Percentiles rank a stretch among this genome's conserved stretches.
phyloP scores from a whole-genome alignment of 2,329 filamentous ascomycete genomes.

The Elsinoe batatas region DNA sequence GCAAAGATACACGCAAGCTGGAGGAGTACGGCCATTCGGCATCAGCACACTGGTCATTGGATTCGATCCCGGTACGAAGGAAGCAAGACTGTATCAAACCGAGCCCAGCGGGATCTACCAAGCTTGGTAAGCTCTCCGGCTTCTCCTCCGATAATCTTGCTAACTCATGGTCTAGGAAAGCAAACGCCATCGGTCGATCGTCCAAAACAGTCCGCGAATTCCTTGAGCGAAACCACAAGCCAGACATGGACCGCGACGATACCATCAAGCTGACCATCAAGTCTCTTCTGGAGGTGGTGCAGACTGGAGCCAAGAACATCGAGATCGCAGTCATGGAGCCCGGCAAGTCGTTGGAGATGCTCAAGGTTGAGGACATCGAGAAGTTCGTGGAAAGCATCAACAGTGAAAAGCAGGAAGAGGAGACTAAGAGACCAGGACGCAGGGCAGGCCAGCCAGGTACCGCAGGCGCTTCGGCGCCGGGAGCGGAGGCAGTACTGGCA shows the following conservation, averaged over 20 bases:
- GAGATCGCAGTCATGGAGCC: conserved; percentile 98
- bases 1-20: conserved; percentile 97
- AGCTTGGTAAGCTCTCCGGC: conserved; percentile 61
- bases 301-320: conserved; percentile 98
- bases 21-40: conserved; percentile 95
- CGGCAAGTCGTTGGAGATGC: conserved; percentile 81
- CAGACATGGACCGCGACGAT: conserved; percentile 89
- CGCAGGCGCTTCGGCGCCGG: conserved; percentile 18
- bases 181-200: conserved; percentile 94
- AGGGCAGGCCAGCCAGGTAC: conserved; percentile 26
- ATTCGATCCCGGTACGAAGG: conserved; percentile 89
- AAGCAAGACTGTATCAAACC: conserved; percentile 89
- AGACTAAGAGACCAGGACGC: conserved; percentile 84
- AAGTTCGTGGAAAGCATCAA: conserved; percentile 97
- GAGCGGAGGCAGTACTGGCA: conserved; percentile 27
- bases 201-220: conserved; percentile 99
- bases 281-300: conserved; percentile 92
- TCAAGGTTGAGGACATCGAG: conserved; percentile 93
- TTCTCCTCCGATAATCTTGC: not conserved
- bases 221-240: conserved; percentile 97
- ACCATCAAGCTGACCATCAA: conserved; percentile 97
- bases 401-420: conserved; percentile 98
- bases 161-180: conserved; percentile 63
- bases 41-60: conserved; percentile 97
- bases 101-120: conserved; percentile 99